Base-by-base conservation (phyloP, 352 stramenopile genomes). In the Phytophthora megakarya region DNA sequence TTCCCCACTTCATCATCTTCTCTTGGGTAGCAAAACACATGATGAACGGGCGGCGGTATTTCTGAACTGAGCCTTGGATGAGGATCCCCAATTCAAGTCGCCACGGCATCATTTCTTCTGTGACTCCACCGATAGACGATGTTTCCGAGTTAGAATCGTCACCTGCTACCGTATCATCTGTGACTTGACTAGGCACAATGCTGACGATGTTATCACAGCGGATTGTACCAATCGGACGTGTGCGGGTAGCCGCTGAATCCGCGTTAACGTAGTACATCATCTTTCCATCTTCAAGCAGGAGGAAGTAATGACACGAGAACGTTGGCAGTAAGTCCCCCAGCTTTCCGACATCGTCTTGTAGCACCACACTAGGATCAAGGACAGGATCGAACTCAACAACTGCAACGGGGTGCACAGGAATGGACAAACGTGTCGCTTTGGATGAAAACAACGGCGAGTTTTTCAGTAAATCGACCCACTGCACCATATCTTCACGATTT, bases 401-500 rank as follows among this genome's bases (percentile, higher is more conserved):
- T 30, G 83, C 80, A 11, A 96, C 72, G 0, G 88, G 83, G 38
- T 95, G 85, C 16, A 95, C 86, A 7, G 86, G 86, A 51, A 96
- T 93, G 8, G 86, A 93, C 8, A 91, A 59, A 3, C 83, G 77
- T 2, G 71, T 75, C 3, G 77, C 61, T 38, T 81, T 75, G 10
- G 68, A 51, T 3, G 73, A 84, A 64, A 94, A 96, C 22, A 94
- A 64, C 11, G 84, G 84, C 40, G 76, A 92, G 59, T 96, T 96
- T 70, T 96, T 96, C 19, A 96, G 75, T 51, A 95, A 46, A 66
- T 96, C 86, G 25, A 96, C 65, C 88, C 88, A 96, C 57, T 94
- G 83, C 12, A 80, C 52, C 83, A 94, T 89, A 55, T 96, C 86
- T 13, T 89, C 74, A 18, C 74, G 72, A 52, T 80, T 88, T 30